phyloP scores from a whole-genome alignment of 1,284 basidiomycete species.

The Tilletia walkeri region DNA sequence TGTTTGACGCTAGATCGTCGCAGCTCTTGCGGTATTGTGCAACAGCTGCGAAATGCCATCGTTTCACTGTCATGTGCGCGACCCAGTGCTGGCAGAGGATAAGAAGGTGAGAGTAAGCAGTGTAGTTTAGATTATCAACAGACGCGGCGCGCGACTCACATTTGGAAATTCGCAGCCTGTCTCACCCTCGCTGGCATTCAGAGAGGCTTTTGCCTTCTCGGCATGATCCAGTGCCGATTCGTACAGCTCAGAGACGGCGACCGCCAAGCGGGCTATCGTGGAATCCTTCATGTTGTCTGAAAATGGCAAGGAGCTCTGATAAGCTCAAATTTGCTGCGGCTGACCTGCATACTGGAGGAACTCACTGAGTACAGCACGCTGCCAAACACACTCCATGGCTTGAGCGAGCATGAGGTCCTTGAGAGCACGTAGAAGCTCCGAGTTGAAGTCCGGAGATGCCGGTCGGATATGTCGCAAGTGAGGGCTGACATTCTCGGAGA shows the following conservation, averaged over 20 bases:
- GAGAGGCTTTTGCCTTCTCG: background rate
- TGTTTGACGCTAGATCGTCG: conserved; percentile 82
- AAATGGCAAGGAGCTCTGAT: background rate
- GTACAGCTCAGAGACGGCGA: conserved; percentile 61
- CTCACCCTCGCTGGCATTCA: conserved; percentile 13
- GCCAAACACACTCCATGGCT: conserved; percentile 96
- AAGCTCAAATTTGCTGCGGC: no score
- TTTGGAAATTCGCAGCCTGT: conserved; percentile 18
- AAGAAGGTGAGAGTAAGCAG: conserved; percentile 31
- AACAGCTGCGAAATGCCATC: conserved; percentile 81
- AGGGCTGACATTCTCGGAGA: conserved; percentile 32
- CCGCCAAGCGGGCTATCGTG: conserved; percentile 79
- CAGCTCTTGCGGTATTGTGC: conserved; percentile 84
- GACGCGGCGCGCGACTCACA: conserved; percentile 51
- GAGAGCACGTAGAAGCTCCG: conserved; percentile 67
- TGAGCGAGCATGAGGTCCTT: conserved; percentile 83
- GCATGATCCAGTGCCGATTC: conserved; percentile 28
- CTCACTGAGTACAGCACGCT: conserved; percentile 72
- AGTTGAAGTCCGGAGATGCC: conserved; percentile 46
- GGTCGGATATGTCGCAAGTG: conserved; percentile 22
- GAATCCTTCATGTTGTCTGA: conserved; percentile 73
- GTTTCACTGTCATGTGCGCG: conserved; percentile 78
- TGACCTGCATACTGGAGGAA: background rate
- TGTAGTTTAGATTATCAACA: conserved; percentile 21
- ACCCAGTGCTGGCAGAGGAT: conserved; percentile 71